Conservation (phyloP, 1,284 basidiomycete genomes). For the Inonotus obliquus region DNA sequence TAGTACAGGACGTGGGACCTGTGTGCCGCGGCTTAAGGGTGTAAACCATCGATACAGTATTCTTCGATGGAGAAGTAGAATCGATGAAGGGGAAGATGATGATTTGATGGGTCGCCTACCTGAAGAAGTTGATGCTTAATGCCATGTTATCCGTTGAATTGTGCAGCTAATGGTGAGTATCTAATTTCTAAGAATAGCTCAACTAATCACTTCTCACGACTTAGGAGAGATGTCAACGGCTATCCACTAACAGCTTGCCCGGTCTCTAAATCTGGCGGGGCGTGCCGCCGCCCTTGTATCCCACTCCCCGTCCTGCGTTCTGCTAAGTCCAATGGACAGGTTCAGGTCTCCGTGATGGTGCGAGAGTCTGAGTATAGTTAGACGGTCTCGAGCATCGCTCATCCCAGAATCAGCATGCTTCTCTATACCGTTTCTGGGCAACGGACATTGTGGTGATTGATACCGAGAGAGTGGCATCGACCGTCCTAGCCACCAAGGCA, state of each 20-base stretch:
- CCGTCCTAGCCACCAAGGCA: background rate
- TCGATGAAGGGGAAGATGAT: background rate
- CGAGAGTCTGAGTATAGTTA: background rate
- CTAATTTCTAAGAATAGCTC: background rate
- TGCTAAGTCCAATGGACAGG: background rate
- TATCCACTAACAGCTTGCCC: background rate
- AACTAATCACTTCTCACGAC: background rate
- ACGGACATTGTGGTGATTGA: background rate
- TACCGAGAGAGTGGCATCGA: background rate
- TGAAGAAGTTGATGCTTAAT: slow-evolving; percentile 13
- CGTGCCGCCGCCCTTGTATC: background rate
- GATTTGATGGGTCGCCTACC: background rate
- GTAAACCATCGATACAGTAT: slow-evolving; percentile 84
- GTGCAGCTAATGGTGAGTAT: background rate
- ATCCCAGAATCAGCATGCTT: background rate
- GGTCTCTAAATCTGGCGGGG: background rate
- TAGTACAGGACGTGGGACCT: slow-evolving; percentile 35
- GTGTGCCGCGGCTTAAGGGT: slow-evolving; percentile 69
- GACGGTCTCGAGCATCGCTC: background rate
- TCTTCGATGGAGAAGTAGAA: slow-evolving; percentile 45
- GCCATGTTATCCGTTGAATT: background rate
- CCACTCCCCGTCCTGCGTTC: background rate
- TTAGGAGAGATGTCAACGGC: background rate
- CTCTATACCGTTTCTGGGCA: background rate
- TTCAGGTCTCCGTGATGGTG: background rate